Evolutionary conservation across 257 asterid genomes (phyloP), one percentile per base, ranked within the genome.

Genomic region (Agastache rugosa): DNA sequence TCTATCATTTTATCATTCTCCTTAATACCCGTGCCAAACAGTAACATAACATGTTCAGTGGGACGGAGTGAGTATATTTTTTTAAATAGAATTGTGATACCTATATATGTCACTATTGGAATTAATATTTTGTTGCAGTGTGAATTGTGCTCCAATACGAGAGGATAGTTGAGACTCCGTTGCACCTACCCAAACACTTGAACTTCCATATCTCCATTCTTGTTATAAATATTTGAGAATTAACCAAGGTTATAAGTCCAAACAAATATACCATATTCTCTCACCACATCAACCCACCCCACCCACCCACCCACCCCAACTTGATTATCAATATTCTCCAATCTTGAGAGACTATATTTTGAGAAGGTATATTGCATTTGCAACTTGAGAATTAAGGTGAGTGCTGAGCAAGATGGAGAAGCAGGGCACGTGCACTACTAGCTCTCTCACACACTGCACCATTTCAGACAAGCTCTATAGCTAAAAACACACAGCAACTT

Each of bases 391-490:
- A 44, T 2, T 14, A 45, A 82, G 96, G 84, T 82, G 90, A 82
- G 93, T 78, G 92, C 45, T 71, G 93, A 88, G 78, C 97, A 81
- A 67, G 98, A 91, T 93, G 98, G 98, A 93, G 98, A 93, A 93
- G 98, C 98, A 93, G 98, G 98, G 97, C 96, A 93, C 97, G 97
- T 93, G 98, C 96, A 87, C 83, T 87, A 82, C 91, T 85, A 85
- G 81, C 96, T 85, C 89, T 56, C 67, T 58, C 62, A 31, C 56
- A n/a, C n/a, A n/a, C n/a, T n/a, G n/a, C n/a, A 11, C 23, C 51
- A 41, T 71, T 71, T 15, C 54, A 35, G 22, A 42, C 54, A 29
- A 29, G 19, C 19, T 34, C n/a, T n/a, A n/a, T n/a, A n/a, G n/a
- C n/a, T 19, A 25, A 41, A n/a, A 7, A 4, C 8, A 70, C 51